Evolutionary conservation across 352 stramenopile species (phyloP).

Genomic region (Phytopythium chamaehyphon): DNA sequence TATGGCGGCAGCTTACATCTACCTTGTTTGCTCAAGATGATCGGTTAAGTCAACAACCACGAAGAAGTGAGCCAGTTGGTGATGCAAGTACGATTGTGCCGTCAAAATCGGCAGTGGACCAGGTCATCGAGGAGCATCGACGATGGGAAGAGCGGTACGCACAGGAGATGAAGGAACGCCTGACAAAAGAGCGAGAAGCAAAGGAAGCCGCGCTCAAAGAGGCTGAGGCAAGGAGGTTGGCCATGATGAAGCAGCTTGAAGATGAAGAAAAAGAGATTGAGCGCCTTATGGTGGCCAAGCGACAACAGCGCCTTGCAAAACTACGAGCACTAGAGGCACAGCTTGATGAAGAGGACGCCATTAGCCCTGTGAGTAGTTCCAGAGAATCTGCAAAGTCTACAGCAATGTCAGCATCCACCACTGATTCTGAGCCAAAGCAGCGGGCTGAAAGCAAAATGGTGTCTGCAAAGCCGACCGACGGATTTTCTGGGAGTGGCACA

Average conservation of each 20-base stretch:
- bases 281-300: constrained; percentile 55
- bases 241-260: constrained; percentile 66
- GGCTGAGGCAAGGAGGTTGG: constrained; percentile 39
- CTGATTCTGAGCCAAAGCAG: background rate
- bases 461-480: constrained; percentile 3
- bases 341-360: constrained; percentile 7
- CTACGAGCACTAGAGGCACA: constrained; percentile 42
- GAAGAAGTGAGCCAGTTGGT: background rate
- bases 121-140: constrained; percentile 56
- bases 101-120: constrained; percentile 16
- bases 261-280: constrained; percentile 74
- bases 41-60: background rate
- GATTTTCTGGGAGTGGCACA: too few relatives aligned
- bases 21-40: constrained; percentile 12
- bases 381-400: background rate
- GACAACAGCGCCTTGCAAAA: constrained; percentile 51
- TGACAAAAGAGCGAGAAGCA: constrained; percentile 37
- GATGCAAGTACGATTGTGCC: background rate
- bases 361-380: background rate
- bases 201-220: constrained; percentile 49
- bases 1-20: constrained; percentile 71
- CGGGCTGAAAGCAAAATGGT: background rate
- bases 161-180: constrained; percentile 37
- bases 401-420: background rate
- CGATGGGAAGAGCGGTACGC: constrained; percentile 62